Conservation (phyloP, 164 flowering plant genomes). For the Magnolia kwangsiensis region DNA sequence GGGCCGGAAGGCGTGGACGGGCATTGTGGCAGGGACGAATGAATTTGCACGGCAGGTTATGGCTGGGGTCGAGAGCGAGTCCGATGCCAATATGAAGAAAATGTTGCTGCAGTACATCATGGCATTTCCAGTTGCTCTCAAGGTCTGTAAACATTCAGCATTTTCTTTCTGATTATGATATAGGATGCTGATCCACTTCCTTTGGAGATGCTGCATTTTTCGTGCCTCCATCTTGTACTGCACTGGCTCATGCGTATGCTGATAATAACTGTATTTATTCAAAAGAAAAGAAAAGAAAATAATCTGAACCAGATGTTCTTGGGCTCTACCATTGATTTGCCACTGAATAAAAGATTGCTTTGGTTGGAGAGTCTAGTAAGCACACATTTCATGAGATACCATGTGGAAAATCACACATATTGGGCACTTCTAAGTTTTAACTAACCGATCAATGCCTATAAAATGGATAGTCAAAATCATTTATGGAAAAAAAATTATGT, state of each 20-base stretch:
- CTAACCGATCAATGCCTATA: no score
- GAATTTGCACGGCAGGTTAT: conserved; percentile 74
- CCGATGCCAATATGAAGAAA: conserved; percentile 36
- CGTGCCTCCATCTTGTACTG: neutral
- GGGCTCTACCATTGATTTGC: neutral
- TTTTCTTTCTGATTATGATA: neutral
- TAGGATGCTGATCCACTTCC: neutral
- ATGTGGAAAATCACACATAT: no score
- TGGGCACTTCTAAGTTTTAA: no score
- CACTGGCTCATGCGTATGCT: neutral
- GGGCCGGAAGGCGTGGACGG: conserved; percentile 89
- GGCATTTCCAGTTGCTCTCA: conserved; percentile 88
- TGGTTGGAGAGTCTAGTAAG: neutral
- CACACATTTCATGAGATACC: neutral
- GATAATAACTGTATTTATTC: no score
- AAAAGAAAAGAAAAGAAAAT: no score
- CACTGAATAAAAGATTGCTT: neutral
- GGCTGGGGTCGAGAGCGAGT: conserved; percentile 38
- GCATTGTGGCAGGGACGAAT: conserved; percentile 58
- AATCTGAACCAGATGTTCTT: neutral
- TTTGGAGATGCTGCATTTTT: neutral
- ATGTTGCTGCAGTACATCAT: conserved; percentile 66
- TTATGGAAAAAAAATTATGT: no score
- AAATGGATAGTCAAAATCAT: no score
- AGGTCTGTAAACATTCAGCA: conserved; percentile 28